Percentiles rank a stretch among this genome's conserved stretches.
phyloP scores from a whole-genome alignment of 306 rosid genomes.

The Prunus fruticosa region DNA sequence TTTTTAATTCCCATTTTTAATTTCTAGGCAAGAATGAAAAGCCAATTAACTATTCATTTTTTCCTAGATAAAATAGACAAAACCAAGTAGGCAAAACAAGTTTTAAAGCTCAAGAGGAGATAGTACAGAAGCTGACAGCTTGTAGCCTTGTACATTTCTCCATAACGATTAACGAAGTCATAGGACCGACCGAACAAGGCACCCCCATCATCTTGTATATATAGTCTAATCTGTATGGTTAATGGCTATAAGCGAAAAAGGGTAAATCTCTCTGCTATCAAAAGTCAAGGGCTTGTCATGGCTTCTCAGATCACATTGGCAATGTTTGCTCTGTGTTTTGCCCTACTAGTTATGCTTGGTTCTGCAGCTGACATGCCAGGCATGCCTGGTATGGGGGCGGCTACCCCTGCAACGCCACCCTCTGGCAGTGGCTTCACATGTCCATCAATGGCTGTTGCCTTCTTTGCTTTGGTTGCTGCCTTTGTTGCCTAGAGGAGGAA shows the following conservation, averaged over 20 bases:
- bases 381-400: conserved; percentile 6
- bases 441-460: conserved; percentile 27
- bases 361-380: conserved; percentile 29
- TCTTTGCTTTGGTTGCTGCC: conserved; percentile 29
- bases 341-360: conserved; percentile 29
- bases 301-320: conserved; percentile 32
- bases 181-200: background rate
- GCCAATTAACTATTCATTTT: background rate
- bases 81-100: too few relatives aligned
- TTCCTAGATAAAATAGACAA: too few relatives aligned
- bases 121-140: background rate
- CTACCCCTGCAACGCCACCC: background rate
- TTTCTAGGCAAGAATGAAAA: background rate
- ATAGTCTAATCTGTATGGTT: background rate
- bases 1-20: too few relatives aligned
- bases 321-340: conserved; percentile 23
- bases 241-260: background rate
- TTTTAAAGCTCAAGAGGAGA: too few relatives aligned
- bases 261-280: background rate
- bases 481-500: conserved; percentile 21
- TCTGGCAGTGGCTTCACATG: conserved; percentile 21
- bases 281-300: conserved; percentile 17
- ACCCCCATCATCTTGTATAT: background rate
- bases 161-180: conserved; percentile 1
- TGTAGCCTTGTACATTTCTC: background rate